phyloP scores from a whole-genome alignment of 208 protist genomes.

The Trypanosoma congolense region DNA sequence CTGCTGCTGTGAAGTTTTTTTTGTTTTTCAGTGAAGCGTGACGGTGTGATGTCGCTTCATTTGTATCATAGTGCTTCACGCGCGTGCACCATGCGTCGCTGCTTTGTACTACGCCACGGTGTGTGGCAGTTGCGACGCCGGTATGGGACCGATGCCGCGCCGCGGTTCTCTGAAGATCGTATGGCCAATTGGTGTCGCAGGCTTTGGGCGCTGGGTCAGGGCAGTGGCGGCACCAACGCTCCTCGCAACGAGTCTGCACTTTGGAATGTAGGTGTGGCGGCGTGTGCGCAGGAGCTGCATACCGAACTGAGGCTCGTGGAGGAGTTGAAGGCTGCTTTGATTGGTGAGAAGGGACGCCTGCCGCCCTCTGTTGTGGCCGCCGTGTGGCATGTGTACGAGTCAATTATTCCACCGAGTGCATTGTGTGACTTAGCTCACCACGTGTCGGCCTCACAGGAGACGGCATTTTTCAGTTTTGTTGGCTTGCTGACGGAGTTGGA shows the following conservation, averaged over 20 bases:
- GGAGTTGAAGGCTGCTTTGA: constrained; percentile 33
- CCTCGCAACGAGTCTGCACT: neutral
- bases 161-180: constrained; percentile 41
- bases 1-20: no score
- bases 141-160: constrained; percentile 1
- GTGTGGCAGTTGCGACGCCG: neutral
- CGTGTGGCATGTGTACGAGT: constrained; percentile 64
- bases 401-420: constrained; percentile 40
- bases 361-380: constrained; percentile 52
- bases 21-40: no score
- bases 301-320: constrained; percentile 14
- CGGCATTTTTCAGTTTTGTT: constrained; percentile 56
- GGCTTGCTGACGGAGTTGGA: constrained; percentile 50
- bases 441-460: constrained; percentile 21
- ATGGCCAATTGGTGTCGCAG: constrained; percentile 63
- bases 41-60: no score
- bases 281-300: no score
- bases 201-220: constrained; percentile 47
- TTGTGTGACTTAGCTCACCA: constrained; percentile 25
- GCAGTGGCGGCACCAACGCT: neutral
- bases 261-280: neutral
- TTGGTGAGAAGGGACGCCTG: constrained; percentile 39
- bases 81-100: neutral
- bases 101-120: neutral
- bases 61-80: no score